A percentile compares a stretch with the other conserved stretches of the same genome.
These are phyloP conservation scores for Mortierella sp. DNA, from an alignment of 371 early-diverging fungal species.

Conservation along the genomic window DNA sequence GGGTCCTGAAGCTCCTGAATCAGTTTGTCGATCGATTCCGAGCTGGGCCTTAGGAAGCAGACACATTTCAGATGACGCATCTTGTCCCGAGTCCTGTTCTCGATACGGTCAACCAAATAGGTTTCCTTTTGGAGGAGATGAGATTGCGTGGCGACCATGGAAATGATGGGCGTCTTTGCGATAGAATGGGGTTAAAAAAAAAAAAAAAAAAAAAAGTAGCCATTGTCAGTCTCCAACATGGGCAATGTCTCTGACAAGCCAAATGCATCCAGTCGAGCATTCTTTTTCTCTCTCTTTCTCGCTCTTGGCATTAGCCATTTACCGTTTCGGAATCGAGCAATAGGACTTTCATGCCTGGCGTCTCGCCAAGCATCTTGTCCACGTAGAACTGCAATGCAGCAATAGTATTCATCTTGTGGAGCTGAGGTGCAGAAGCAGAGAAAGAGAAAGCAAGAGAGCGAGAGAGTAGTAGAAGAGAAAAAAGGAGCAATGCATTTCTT, in stretches of 20 bases:
- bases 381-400: constrained; percentile 89
- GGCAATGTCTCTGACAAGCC: no score
- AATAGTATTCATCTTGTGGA: constrained; percentile 88
- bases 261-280: no score
- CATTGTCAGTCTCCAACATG: no score
- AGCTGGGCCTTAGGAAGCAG: constrained; percentile 89
- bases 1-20: constrained; percentile 92
- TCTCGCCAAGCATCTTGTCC: constrained; percentile 89
- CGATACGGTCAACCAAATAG: constrained; percentile 93
- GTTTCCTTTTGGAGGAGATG: constrained; percentile 89
- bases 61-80: constrained; percentile 96
- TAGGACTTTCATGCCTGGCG: constrained; percentile 96
- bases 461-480: not conserved
- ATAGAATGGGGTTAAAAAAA: not conserved
- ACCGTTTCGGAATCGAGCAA: constrained; percentile 95
- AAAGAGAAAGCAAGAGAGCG: not conserved
- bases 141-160: constrained; percentile 92
- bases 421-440: constrained; percentile 1
- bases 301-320: constrained; percentile 15
- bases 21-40: constrained; percentile 82
- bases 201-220: constrained; percentile 1
- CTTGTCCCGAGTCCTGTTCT: constrained; percentile 84
- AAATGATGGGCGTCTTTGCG: constrained; percentile 88
- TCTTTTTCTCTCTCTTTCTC: not conserved
- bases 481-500: not conserved